Base-by-base conservation (phyloP, 495 filamentous ascomycete species). In the Symbiotaphrina buchneri region DNA sequence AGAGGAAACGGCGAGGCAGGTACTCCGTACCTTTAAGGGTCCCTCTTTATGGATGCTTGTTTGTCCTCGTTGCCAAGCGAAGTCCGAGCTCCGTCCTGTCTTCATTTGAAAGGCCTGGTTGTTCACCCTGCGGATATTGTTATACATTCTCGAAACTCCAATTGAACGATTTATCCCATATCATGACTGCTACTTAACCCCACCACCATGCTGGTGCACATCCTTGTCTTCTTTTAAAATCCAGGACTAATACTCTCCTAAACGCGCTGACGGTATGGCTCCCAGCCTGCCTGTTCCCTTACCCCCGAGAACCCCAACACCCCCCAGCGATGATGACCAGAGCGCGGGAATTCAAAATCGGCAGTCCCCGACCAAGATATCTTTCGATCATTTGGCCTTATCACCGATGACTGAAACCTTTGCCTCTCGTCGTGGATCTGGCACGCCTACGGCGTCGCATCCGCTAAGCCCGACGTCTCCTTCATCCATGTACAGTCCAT, bases 291-390 rank as follows among this genome's bases (percentile, higher is more conserved):
- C 72, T 11, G 60, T 75, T 28, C 72, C 71, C 24, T 41, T 56
- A 11, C 70, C 72, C 28, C 73, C 73, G 27, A 60, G 70, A 28
- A 75, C 72, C 8, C 73, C 72, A 5, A 74, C 71, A 41, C 73
- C 73, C 32, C 72, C 71, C 23, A 53, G 61, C 36, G 69, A 74
- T 32, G 63, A 71, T 20, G 10, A 45, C 34, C 13, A 42, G 11
- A 43, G 37, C 4, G 31, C 39, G 20, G 53, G 51, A 7, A 35
- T 58, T 17, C 29, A 36, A 6, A 17, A 16, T 1, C 6, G 14
- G 21, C 35, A 29, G n/a, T 46, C 51, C 4, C 42, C 47, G 22
- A 44, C 48, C 15, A 52, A 53, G 36, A 39, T 63, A 10, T 35
- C 48, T 18, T 63, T 58, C 41, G 66, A 76, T 46, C 58, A 63